Conservation (phyloP, 768 basidiomycete species). For the Tylopilus cervinicoccineus region DNA sequence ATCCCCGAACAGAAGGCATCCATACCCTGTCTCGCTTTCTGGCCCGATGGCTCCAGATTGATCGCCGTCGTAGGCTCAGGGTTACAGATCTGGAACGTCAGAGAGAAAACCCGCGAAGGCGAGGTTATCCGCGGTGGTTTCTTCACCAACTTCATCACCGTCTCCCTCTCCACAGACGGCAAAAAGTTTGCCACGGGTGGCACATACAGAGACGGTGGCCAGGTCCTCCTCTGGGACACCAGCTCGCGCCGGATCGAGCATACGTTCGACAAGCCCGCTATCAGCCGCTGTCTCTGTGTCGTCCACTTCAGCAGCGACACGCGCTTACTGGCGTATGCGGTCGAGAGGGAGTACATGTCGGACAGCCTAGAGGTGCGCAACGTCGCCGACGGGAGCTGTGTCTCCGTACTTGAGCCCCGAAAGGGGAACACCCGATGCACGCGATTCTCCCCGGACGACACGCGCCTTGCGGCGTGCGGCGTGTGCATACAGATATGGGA, state of each 20-base stretch:
- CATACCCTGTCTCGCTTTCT: slow-evolving; percentile 21
- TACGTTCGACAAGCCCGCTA: slow-evolving; percentile 21
- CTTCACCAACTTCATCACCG: slow-evolving; percentile 26
- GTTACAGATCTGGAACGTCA: slow-evolving; percentile 24
- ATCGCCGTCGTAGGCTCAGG: slow-evolving; percentile 25
- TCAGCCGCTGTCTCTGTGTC: slow-evolving; percentile 21
- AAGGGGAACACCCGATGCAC: slow-evolving; percentile 24
- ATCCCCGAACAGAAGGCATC: slow-evolving; percentile 17
- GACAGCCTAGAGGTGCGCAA: slow-evolving; percentile 17
- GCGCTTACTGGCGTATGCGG: slow-evolving; percentile 17
- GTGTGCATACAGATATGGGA: slow-evolving; percentile 25
- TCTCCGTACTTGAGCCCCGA: slow-evolving; percentile 18
- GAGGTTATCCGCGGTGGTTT: slow-evolving; percentile 21
- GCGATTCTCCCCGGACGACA: slow-evolving; percentile 23
- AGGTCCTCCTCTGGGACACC: slow-evolving; percentile 23
- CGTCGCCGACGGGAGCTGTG: slow-evolving; percentile 10
- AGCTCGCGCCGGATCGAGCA: slow-evolving; percentile 20
- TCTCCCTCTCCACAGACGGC: slow-evolving; percentile 21
- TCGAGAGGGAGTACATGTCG: slow-evolving; percentile 26
- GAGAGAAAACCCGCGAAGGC: slow-evolving; percentile 18
- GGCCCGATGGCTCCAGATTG: slow-evolving; percentile 23
- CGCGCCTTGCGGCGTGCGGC: slow-evolving; percentile 22
- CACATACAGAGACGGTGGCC: slow-evolving; percentile 23
- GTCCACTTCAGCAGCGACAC: slow-evolving; percentile 22
- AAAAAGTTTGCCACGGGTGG: slow-evolving; percentile 23